Conservation (phyloP, 179 eudicot species). For the Gypsophila paniculata region DNA sequence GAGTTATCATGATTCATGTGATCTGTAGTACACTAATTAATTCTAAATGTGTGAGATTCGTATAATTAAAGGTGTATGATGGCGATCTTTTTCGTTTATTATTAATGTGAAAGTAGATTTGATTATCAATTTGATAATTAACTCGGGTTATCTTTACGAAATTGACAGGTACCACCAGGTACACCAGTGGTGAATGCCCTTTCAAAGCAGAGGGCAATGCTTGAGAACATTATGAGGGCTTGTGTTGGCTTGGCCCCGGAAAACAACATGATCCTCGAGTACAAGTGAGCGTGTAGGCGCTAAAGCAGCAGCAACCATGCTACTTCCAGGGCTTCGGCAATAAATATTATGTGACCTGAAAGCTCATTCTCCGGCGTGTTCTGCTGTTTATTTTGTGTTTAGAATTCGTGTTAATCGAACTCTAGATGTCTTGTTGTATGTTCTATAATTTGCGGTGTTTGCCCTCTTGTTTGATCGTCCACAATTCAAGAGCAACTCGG, state of each 20-base stretch:
- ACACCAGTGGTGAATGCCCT: slow-evolving; percentile 98
- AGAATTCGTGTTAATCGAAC: slow-evolving; percentile 20
- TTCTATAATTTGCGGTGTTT: neutral
- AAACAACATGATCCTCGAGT: slow-evolving; percentile 97
- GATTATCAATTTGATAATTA: neutral
- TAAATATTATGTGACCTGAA: slow-evolving; percentile 27
- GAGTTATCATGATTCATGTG: slow-evolving; percentile 12
- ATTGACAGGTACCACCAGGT: slow-evolving; percentile 89
- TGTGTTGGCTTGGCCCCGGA: slow-evolving; percentile 95
- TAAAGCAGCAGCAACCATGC: slow-evolving; percentile 1
- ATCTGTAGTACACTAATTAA: neutral
- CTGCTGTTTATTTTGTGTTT: slow-evolving; percentile 17
- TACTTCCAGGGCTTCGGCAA: slow-evolving; percentile 13
- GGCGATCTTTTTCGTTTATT: neutral
- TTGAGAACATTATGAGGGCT: slow-evolving; percentile 95
- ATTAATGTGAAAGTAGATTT: neutral
- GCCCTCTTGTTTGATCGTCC: slow-evolving; percentile 1
- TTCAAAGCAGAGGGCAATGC: slow-evolving; percentile 93
- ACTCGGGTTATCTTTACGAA: neutral
- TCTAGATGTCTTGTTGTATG: slow-evolving; percentile 14
- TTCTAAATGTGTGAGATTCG: neutral
- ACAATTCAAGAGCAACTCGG: slow-evolving; percentile 17
- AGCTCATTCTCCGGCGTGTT: slow-evolving; percentile 5
- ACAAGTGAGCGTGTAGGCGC: slow-evolving; percentile 40
- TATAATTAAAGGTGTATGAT: slow-evolving; percentile 9